Base-by-base conservation (phyloP, 2,329 filamentous ascomycete species). In the Ciborinia camelliae region DNA sequence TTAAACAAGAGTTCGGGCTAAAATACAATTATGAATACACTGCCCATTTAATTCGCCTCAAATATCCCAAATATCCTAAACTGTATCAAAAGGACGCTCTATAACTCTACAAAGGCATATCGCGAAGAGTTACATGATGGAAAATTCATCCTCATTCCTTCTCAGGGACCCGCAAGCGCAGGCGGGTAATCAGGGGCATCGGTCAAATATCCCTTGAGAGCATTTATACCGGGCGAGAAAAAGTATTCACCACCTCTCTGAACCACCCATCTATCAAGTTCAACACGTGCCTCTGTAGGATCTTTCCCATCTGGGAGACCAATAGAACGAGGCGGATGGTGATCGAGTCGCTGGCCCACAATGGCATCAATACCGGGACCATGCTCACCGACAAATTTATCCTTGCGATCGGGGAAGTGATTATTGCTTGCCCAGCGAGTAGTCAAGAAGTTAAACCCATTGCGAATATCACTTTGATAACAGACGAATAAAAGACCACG, bases 161-260 rank as follows among this genome's bases (percentile, higher is more conserved):
- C 23, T 59, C 55, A 35, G 7, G 41, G 28, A 8, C 7, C 55
- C 18, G 30, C 8, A 26, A 59, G 20, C 9, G 14, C 41, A 37
- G 28, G 55, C 10, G 55, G 55, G 26, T 59, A 59, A 59, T 59
- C 41, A 26, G 55, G 15, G 15, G 20, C n/a, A 37, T 47, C 14
- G 2, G 55, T 47, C 41, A 58, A 26, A 58, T 58, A 58, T 12
- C 41, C 66, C 59, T 68, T 67, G 48, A 77, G 66, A 1, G 73
- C 71, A 26, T 71, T 62, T 50, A 81, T 75, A 2, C 77, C 79
- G 8, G 79, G 79, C 30, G 77, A 75, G 69, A 81, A 81, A 73
- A 81, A 80, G 63, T 81, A 81, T 64, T 81, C 79, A 5, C 79
- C 79, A 18, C 79, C 79, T 35, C 71, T 75, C 0, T 77, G 73